Evolutionary conservation across 179 eudicot genomes (phyloP).

Genomic region (Dionaea muscipula): DNA sequence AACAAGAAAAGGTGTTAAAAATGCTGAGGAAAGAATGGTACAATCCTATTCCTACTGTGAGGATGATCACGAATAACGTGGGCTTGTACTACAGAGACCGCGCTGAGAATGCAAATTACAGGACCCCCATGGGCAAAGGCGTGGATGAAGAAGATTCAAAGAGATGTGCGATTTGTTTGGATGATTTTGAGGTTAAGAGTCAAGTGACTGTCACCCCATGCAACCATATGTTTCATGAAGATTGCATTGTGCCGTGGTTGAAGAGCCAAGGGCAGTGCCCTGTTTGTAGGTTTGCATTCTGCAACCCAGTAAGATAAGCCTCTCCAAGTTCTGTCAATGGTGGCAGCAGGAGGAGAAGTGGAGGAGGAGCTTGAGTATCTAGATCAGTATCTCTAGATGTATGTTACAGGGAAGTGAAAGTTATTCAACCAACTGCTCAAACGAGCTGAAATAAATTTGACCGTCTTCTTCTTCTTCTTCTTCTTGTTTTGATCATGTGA

Average conservation of each 20-base stretch:
- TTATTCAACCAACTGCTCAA: too few relatives aligned
- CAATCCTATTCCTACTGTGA: slow-evolving; percentile 37
- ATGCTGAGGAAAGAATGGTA: slow-evolving; percentile 49
- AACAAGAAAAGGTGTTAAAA: slow-evolving; percentile 33
- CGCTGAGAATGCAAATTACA: neutral
- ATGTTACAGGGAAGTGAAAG: too few relatives aligned
- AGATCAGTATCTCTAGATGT: too few relatives aligned
- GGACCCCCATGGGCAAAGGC: slow-evolving; percentile 5
- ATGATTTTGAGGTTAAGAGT: slow-evolving; percentile 45
- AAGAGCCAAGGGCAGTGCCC: slow-evolving; percentile 63
- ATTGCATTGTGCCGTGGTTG: slow-evolving; percentile 83
- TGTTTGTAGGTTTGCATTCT: slow-evolving; percentile 42
- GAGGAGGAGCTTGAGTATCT: too few relatives aligned
- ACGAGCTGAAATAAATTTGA: too few relatives aligned
- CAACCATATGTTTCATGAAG: slow-evolving; percentile 76
- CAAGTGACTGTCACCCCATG: slow-evolving; percentile 56
- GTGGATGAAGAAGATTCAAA: slow-evolving; percentile 41
- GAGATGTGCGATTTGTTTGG: slow-evolving; percentile 69
- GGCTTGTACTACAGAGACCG: slow-evolving; percentile 31
- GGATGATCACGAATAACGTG: slow-evolving; percentile 27
- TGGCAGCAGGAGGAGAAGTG: too few relatives aligned
- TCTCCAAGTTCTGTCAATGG: neutral
- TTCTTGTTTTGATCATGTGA: too few relatives aligned
- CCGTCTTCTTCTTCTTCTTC: too few relatives aligned
- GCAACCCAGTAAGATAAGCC: slow-evolving; percentile 12